Percentiles rank a stretch among this genome's conserved stretches.
phyloP scores from a whole-genome alignment of 1,139 yeast species.

The Geotrichum australiense region DNA sequence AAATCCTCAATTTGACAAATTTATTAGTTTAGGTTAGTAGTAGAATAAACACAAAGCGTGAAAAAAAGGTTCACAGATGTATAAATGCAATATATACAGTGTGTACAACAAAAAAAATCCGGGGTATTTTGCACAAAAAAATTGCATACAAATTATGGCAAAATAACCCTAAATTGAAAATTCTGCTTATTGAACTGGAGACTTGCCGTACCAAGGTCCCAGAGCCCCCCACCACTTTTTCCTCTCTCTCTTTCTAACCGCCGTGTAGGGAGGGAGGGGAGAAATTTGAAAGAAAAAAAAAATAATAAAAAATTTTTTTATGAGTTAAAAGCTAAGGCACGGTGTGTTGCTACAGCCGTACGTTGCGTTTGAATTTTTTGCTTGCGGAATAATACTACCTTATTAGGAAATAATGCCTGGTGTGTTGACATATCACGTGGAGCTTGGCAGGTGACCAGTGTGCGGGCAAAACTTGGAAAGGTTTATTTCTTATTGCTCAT shows the following conservation, averaged over 20 bases:
- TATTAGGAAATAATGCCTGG: conserved; percentile 6
- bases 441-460: too few relatives aligned
- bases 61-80: neutral
- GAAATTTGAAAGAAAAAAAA: neutral
- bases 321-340: neutral
- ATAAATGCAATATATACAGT: too few relatives aligned
- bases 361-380: too few relatives aligned
- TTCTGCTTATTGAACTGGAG: too few relatives aligned
- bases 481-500: too few relatives aligned
- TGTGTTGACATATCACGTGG: conserved; percentile 2
- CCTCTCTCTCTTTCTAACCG: neutral
- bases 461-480: too few relatives aligned
- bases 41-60: neutral
- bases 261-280: neutral
- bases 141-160: neutral
- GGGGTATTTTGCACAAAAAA: neutral
- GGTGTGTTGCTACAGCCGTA: neutral
- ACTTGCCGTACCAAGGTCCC: too few relatives aligned
- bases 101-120: neutral
- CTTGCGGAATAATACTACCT: conserved; percentile 3
- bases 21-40: neutral
- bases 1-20: neutral
- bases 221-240: too few relatives aligned
- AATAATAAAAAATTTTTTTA: neutral
- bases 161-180: too few relatives aligned